Evolutionary conservation across 306 rosid genomes (phyloP).

Genomic region (Cucumis melo): DNA sequence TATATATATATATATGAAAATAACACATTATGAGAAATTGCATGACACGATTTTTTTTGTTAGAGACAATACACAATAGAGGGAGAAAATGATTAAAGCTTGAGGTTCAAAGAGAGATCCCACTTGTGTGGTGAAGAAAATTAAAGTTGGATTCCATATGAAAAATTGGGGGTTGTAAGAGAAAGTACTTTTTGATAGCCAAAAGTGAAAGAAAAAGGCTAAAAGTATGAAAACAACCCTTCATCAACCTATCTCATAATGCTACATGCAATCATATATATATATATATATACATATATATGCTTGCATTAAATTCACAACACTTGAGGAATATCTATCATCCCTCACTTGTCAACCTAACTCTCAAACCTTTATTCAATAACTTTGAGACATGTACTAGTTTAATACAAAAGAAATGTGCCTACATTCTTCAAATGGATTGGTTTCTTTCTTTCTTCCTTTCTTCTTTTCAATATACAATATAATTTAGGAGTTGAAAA

Average conservation of each 20-base stretch:
- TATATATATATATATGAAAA: too few species aligned
- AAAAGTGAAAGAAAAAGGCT: background rate
- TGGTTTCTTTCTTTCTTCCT: background rate
- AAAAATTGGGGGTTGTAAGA: background rate
- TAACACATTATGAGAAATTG: too few species aligned
- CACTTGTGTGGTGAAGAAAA: background rate
- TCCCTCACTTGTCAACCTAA: background rate
- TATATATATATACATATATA: background rate
- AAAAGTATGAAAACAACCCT: slow-evolving; percentile 2
- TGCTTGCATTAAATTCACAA: background rate
- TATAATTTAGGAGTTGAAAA: too few species aligned
- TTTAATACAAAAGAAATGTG: background rate
- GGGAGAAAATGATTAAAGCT: background rate
- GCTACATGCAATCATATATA: background rate
- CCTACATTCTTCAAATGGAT: background rate
- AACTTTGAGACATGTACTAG: background rate
- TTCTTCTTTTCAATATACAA: background rate
- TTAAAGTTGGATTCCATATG: background rate
- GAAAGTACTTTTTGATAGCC: background rate
- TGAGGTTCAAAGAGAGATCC: background rate
- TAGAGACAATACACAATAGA: too few species aligned
- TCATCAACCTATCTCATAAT: background rate
- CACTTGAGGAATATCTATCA: background rate
- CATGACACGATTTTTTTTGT: too few species aligned
- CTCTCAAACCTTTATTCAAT: background rate